These are phyloP conservation scores for Solanum ahanhuiri DNA, from an alignment of 257 asterid genomes.

Conservation along the genomic window DNA sequence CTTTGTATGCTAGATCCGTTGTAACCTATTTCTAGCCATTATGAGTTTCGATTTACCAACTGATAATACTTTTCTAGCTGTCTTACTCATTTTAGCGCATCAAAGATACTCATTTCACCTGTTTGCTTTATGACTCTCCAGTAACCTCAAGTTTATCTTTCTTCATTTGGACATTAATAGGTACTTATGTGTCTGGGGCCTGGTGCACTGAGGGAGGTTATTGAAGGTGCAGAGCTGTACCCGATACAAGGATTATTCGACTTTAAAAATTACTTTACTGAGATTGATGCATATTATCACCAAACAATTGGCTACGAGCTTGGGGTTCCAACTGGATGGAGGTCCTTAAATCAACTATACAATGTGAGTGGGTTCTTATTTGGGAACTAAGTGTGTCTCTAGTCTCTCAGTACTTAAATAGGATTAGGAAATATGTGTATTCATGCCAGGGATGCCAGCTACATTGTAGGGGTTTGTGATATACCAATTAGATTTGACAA, in stretches of 20 bases:
- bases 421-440: not conserved
- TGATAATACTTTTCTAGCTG: not conserved
- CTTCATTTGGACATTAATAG: constrained; percentile 22
- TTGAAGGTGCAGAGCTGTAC: constrained; percentile 82
- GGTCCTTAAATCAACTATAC: constrained; percentile 56
- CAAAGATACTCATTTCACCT: not conserved
- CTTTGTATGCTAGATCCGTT: not conserved
- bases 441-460: not conserved
- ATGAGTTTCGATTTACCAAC: not conserved
- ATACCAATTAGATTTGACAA: not conserved
- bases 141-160: not conserved
- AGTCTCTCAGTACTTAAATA: not conserved
- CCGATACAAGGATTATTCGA: constrained; percentile 83
- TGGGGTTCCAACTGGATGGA: constrained; percentile 99
- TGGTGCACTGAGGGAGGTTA: constrained; percentile 57
- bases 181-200: constrained; percentile 93
- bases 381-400: not conserved
- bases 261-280: constrained; percentile 57
- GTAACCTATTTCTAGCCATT: not conserved
- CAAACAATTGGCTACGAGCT: constrained; percentile 71
- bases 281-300: constrained; percentile 78
- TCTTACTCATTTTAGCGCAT: not conserved
- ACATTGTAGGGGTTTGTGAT: not conserved
- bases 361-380: constrained; percentile 43
- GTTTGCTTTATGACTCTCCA: not conserved